phyloP scores from a whole-genome alignment of 106 monocot genomes.

The Dendrobium chrysotoxum region DNA sequence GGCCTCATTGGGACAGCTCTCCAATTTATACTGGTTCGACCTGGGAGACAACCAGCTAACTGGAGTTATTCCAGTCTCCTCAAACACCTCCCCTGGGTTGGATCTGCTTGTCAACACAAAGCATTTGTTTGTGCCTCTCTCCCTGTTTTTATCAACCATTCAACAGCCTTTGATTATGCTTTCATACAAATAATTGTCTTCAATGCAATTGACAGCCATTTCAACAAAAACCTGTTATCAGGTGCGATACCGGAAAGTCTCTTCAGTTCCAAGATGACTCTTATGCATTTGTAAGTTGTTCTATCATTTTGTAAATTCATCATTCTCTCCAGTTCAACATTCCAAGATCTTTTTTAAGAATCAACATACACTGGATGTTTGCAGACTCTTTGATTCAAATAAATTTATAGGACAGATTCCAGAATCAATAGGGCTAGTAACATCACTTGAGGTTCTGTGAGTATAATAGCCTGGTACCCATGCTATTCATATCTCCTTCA shows the following conservation, averaged over 20 bases:
- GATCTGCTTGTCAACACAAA: conserved; percentile 31
- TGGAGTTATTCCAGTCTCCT: conserved; percentile 30
- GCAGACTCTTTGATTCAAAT: conserved; percentile 58
- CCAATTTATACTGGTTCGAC: conserved; percentile 35
- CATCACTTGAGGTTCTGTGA: conserved; percentile 46
- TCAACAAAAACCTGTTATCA: conserved; percentile 30
- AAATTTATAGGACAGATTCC: conserved; percentile 47
- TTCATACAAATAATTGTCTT: neutral
- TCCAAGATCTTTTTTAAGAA: neutral
- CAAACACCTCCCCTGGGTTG: conserved; percentile 19
- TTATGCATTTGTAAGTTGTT: conserved; percentile 33
- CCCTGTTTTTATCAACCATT: neutral
- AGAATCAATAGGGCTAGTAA: conserved; percentile 30
- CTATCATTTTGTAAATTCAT: neutral
- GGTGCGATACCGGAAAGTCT: conserved; percentile 26
- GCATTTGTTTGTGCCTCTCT: conserved; percentile 35
- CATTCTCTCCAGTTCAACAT: neutral
- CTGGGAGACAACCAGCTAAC: conserved; percentile 39
- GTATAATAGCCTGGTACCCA: conserved; percentile 9
- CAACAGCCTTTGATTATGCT: neutral
- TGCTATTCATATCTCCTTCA: neutral
- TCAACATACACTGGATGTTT: neutral
- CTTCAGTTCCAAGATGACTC: conserved; percentile 22
- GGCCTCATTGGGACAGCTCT: conserved; percentile 39
- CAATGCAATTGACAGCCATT: conserved; percentile 20